These are phyloP conservation scores for Omphalotus guepiniiformis DNA, from an alignment of 768 basidiomycete genomes.

Conservation along the genomic window DNA sequence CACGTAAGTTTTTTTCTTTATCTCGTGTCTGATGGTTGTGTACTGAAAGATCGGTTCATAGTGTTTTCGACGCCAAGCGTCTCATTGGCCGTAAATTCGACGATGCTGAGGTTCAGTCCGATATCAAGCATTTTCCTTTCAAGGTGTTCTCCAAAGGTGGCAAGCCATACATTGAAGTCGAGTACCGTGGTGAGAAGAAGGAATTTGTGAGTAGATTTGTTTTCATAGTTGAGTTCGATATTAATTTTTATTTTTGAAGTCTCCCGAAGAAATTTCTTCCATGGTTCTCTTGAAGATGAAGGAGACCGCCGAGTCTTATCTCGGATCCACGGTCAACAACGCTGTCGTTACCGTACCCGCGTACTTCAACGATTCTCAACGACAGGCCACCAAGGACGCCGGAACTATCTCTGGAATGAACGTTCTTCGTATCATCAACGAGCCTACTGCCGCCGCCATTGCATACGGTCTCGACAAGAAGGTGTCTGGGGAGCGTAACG, in stretches of 20 bases:
- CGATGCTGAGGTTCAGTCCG: constrained; percentile 42
- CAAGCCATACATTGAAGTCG: constrained; percentile 49
- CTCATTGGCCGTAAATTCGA: constrained; percentile 48
- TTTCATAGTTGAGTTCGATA: background rate
- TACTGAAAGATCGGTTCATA: constrained; percentile 1
- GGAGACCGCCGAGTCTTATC: constrained; percentile 67
- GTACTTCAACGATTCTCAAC: constrained; percentile 62
- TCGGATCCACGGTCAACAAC: constrained; percentile 58
- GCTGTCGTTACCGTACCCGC: constrained; percentile 59
- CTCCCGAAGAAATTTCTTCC: constrained; percentile 65
- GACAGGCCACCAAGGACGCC: constrained; percentile 67
- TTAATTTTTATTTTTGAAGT: constrained; percentile 21
- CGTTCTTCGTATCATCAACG: constrained; percentile 64
- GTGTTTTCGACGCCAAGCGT: constrained; percentile 55
- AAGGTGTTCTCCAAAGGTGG: constrained; percentile 37
- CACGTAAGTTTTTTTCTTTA: constrained; percentile 40
- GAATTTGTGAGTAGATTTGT: constrained; percentile 42
- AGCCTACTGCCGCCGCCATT: constrained; percentile 67
- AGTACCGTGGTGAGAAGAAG: constrained; percentile 53
- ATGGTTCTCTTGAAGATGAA: constrained; percentile 69
- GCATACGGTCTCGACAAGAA: constrained; percentile 68
- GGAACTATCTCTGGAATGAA: constrained; percentile 62
- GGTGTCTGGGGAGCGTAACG: constrained; percentile 49
- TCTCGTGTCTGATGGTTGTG: background rate
- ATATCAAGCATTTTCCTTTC: constrained; percentile 50